phyloP scores from a whole-genome alignment of 305 asterid species.

The Rubia balearica region DNA sequence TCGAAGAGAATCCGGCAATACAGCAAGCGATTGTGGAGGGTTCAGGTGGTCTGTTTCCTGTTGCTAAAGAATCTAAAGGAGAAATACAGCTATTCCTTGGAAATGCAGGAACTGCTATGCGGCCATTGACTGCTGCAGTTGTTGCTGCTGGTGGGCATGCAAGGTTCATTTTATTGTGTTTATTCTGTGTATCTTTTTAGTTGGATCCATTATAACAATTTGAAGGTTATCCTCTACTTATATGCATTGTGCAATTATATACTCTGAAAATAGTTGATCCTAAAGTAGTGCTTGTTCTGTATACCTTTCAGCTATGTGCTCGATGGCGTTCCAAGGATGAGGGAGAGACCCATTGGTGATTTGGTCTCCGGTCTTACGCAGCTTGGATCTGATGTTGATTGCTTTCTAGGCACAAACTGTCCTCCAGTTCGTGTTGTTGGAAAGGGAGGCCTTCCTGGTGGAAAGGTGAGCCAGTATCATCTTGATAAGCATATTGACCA shows the following conservation, averaged over 20 bases:
- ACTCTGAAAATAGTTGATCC: too few relatives aligned
- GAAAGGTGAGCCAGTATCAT: conserved; percentile 50
- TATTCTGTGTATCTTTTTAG: neutral
- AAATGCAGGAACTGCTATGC: conserved; percentile 99
- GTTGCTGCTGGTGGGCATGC: conserved; percentile 89
- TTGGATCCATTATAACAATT: neutral
- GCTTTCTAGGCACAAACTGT: conserved; percentile 80
- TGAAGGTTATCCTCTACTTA: neutral
- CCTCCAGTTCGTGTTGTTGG: conserved; percentile 93
- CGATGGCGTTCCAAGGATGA: conserved; percentile 98
- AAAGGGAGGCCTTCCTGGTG: conserved; percentile 98
- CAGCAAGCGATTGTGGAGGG: conserved; percentile 86
- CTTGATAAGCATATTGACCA: neutral
- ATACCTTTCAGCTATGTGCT: conserved; percentile 63
- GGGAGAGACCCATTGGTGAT: conserved; percentile 98
- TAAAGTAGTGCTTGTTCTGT: neutral
- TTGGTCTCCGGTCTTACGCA: conserved; percentile 90
- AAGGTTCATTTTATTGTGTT: conserved; percentile 32
- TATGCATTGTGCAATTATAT: neutral
- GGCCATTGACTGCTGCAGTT: conserved; percentile 97
- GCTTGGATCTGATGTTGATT: conserved; percentile 92
- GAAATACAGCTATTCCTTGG: conserved; percentile 95
- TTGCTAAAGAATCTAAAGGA: conserved; percentile 55
- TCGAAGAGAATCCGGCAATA: conserved; percentile 65
- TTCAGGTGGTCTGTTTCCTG: conserved; percentile 80